Conservation (phyloP, 2,329 filamentous ascomycete species). For the Tolypocladium tundrense region DNA sequence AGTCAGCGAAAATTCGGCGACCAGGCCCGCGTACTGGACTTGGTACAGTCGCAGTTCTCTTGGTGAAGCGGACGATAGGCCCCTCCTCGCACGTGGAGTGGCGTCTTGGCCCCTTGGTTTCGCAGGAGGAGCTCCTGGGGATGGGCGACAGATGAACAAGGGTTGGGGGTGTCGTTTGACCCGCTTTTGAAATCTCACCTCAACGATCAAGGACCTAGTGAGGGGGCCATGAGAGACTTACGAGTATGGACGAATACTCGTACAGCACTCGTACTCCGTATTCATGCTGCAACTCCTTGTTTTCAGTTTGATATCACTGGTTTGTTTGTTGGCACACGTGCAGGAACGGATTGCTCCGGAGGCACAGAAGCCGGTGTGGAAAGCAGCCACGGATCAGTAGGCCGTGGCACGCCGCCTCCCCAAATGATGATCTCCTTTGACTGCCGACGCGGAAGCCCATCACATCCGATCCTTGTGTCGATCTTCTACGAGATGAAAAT, state of each 20-base stretch:
- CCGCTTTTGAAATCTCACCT: neutral
- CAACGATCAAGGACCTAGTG: neutral
- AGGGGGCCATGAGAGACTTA: neutral
- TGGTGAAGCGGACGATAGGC: neutral
- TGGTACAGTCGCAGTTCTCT: neutral
- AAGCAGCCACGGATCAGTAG: neutral
- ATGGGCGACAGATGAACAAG: neutral
- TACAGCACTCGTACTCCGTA: neutral
- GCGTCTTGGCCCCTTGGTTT: conserved; percentile 3
- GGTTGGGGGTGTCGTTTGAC: neutral
- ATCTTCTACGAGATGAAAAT: neutral
- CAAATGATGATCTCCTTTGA: neutral
- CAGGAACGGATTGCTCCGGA: neutral
- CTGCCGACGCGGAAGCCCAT: conserved; percentile 1
- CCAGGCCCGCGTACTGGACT: neutral
- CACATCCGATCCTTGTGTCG: neutral
- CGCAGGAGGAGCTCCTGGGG: neutral
- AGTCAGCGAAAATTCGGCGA: neutral
- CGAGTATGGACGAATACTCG: too few relatives aligned
- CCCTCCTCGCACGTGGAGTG: conserved; percentile 4
- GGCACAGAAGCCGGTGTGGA: neutral
- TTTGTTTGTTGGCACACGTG: neutral
- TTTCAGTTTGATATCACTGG: neutral
- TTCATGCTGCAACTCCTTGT: neutral
- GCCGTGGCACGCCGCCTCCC: conserved; percentile 1